Evolutionary conservation across 2,329 filamentous ascomycete genomes (phyloP).

Genomic region (Coleophoma cylindrospora): DNA sequence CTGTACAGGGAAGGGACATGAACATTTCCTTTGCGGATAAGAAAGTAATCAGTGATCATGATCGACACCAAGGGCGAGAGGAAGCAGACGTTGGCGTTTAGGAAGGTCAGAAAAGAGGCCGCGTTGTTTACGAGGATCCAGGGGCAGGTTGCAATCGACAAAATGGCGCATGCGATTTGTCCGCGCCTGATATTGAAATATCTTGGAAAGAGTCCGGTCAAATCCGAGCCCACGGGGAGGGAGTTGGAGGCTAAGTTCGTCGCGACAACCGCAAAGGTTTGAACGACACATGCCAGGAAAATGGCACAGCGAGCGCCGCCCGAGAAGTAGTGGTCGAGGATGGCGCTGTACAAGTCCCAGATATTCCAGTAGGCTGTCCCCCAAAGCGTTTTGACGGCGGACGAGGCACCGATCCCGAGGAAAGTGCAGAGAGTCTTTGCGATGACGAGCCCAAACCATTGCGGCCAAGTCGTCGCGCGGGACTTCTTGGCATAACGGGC

Average conservation of each 20-base stretch:
- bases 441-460: slow-evolving; percentile 1
- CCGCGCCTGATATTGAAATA: slow-evolving; percentile 49
- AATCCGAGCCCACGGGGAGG: slow-evolving; percentile 44
- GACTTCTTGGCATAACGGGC: slow-evolving; percentile 29
- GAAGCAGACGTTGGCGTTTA: slow-evolving; percentile 57
- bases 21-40: slow-evolving; percentile 4
- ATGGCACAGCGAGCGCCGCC: slow-evolving; percentile 30
- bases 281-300: slow-evolving; percentile 43
- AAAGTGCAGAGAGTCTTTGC: slow-evolving; percentile 12
- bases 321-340: slow-evolving; percentile 5
- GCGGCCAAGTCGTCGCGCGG: background rate
- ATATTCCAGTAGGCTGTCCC: slow-evolving; percentile 33
- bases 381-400: slow-evolving; percentile 43
- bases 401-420: slow-evolving; percentile 49
- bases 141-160: slow-evolving; percentile 48
- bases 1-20: slow-evolving; percentile 3
- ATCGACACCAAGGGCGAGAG: slow-evolving; percentile 35
- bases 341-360: slow-evolving; percentile 40
- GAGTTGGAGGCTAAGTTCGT: slow-evolving; percentile 49
- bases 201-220: slow-evolving; percentile 43
- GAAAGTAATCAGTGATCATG: slow-evolving; percentile 3
- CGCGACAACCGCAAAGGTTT: slow-evolving; percentile 45
- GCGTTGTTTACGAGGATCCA: slow-evolving; percentile 59
- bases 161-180: slow-evolving; percentile 43
- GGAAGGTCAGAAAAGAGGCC: slow-evolving; percentile 52